Conservation (phyloP, 2,329 filamentous ascomycete species). For the Pseudogymnoascus sp. region DNA sequence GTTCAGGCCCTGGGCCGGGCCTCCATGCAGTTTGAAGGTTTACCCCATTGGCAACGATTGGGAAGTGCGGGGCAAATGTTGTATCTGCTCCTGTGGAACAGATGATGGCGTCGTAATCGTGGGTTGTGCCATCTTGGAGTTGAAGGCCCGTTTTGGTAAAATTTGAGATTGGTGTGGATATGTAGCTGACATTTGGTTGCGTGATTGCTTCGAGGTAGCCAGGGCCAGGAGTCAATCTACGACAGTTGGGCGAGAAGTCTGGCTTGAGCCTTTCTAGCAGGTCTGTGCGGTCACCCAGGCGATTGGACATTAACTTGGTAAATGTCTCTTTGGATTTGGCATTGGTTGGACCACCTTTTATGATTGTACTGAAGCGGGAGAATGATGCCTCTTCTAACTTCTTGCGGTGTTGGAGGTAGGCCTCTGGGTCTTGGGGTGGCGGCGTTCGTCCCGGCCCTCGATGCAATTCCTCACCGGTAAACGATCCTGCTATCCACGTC, state of each 20-base stretch:
- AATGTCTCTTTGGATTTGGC: slow-evolving; percentile 39
- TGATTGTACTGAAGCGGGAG: slow-evolving; percentile 40
- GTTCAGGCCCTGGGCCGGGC: slow-evolving; percentile 32
- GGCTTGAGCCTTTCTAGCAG: slow-evolving; percentile 49
- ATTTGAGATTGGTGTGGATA: slow-evolving; percentile 29
- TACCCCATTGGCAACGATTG: slow-evolving; percentile 8
- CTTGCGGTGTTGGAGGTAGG: slow-evolving; percentile 51
- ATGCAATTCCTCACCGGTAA: slow-evolving; percentile 40
- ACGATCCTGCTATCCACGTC: slow-evolving; percentile 59
- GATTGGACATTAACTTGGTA: slow-evolving; percentile 43
- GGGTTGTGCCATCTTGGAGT: slow-evolving; percentile 20
- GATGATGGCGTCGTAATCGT: slow-evolving; percentile 22
- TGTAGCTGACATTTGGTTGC: slow-evolving; percentile 35
- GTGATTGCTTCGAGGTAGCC: slow-evolving; percentile 40
- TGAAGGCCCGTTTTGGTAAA: slow-evolving; percentile 29
- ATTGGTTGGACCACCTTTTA: slow-evolving; percentile 46
- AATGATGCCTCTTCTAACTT: slow-evolving; percentile 50
- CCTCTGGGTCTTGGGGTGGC: slow-evolving; percentile 44
- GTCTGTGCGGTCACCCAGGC: slow-evolving; percentile 45
- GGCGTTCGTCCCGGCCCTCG: slow-evolving; percentile 38
- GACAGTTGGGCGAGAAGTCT: slow-evolving; percentile 35
- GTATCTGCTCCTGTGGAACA: slow-evolving; percentile 24
- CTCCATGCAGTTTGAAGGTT: slow-evolving; percentile 38
- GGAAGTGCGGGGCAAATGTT: slow-evolving; percentile 10
- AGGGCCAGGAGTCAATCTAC: slow-evolving; percentile 37